These are phyloP conservation scores for Kazachstania bromeliacearum DNA, from an alignment of 805 yeast species.

Conservation along the genomic window DNA sequence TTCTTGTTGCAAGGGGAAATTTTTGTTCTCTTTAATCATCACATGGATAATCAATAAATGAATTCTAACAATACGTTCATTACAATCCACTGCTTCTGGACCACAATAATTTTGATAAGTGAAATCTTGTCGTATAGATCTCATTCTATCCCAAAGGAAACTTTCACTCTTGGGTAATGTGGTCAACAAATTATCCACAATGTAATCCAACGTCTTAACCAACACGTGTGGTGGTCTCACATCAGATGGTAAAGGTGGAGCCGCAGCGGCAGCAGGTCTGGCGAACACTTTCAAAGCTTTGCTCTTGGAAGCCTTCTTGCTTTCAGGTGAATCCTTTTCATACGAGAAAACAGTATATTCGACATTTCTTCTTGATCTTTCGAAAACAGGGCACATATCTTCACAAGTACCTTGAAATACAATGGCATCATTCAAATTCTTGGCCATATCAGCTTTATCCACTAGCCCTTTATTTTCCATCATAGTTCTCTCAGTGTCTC, in stretches of 20 bases:
- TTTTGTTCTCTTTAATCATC: constrained; percentile 66
- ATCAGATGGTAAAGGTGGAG: constrained; percentile 95
- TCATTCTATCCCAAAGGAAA: constrained; percentile 92
- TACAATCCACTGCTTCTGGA: constrained; percentile 87
- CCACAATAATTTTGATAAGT: constrained; percentile 92
- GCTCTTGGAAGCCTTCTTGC: constrained; percentile 45
- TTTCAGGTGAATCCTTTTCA: constrained; percentile 54
- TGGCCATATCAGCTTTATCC: constrained; percentile 75
- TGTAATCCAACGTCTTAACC: constrained; percentile 55
- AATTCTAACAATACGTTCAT: constrained; percentile 81
- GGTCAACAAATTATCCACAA: constrained; percentile 53
- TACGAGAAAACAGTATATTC: constrained; percentile 77
- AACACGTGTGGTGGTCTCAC: constrained; percentile 86
- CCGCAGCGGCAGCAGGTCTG: constrained; percentile 96
- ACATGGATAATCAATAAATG: constrained; percentile 75
- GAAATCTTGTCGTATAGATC: constrained; percentile 94
- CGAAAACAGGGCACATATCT: constrained; percentile 94
- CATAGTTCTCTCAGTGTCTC: constrained; percentile 61
- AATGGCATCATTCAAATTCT: constrained; percentile 82
- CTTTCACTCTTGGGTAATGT: constrained; percentile 78
- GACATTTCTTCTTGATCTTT: constrained; percentile 74
- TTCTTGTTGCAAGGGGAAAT: constrained; percentile 91
- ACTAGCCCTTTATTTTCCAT: constrained; percentile 81
- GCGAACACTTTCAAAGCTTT: constrained; percentile 86
- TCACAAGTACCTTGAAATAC: constrained; percentile 77